A percentile compares a stretch with the other conserved stretches of the same genome.
Evolutionary conservation across 78 protist species (phyloP).

Genomic region (Protostelium mycophagum): DNA sequence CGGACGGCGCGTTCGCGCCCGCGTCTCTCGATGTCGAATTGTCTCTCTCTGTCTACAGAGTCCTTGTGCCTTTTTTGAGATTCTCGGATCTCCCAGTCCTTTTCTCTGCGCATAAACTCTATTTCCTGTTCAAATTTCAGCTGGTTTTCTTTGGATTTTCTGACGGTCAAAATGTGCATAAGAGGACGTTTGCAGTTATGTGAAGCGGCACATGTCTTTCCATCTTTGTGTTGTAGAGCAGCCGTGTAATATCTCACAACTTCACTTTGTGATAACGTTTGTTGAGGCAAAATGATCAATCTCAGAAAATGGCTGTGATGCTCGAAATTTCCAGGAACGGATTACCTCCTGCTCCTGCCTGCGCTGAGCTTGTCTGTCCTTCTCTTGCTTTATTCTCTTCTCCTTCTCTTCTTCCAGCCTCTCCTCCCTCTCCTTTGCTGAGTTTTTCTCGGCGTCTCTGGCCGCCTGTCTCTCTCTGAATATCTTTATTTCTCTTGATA

Average conservation of each 20-base stretch:
- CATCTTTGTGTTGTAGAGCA: no score
- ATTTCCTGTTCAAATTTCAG: background rate
- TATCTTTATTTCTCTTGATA: background rate
- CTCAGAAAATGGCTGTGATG: no score
- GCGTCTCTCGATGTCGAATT: background rate
- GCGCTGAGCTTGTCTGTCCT: background rate
- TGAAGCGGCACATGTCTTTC: no score
- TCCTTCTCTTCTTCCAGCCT: background rate
- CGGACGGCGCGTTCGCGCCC: background rate
- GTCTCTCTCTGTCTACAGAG: background rate
- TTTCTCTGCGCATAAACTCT: slow-evolving; percentile 8
- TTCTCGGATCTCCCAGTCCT: slow-evolving; percentile 23
- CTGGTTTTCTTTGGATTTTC: no score
- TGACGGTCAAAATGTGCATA: no score
- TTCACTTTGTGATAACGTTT: no score
- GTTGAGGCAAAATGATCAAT: no score
- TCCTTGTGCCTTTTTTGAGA: slow-evolving; percentile 5
- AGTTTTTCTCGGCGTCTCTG: background rate
- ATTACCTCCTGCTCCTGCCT: background rate
- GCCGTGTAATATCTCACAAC: no score
- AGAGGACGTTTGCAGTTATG: no score
- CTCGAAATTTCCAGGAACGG: background rate
- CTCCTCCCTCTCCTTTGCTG: background rate
- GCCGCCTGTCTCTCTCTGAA: slow-evolving; percentile 1
- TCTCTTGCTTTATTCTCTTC: background rate